Evolutionary conservation across 495 filamentous ascomycete species (phyloP), one percentile per base, ranked within the genome.

Genomic region (Tuber magnatum): DNA sequence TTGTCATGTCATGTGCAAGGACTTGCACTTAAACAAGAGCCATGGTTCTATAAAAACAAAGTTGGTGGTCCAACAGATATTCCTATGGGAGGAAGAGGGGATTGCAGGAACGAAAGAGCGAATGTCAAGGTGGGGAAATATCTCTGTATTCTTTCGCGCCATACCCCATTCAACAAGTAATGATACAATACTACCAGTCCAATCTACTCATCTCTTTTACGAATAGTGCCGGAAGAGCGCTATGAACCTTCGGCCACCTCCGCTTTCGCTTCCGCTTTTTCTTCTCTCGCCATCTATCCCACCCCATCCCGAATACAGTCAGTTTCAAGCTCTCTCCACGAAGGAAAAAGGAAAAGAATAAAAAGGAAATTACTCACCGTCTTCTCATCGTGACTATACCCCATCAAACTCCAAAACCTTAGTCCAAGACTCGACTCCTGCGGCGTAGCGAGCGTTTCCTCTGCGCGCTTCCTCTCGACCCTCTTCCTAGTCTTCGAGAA

Each of bases 391-490:
- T 97, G 94, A 80, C 90, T 95, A 77, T 91, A 93, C 18, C 92
- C 94, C 91, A 93, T 93, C 18, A 89, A 84, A 68, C 88, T 91
- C 94, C 94, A 97, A 43, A 97, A 83, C 44, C 89, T 88, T 84
- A 97, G 86, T 5, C 93, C 93, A 82, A 90, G 89, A 78, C 91
- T 91, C 84, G 87, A 89, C 71, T 92, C 85, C 20, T 92, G 87
- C 76, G 87, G 86, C 77, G 88, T 88, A 78, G 92, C 92, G 3
- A 96, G 87, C 18, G 28, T 12, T 73, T 95, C 93, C 77, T 89
- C 88, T 32, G 92, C 85, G 18, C 92, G 87, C 76, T 88, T 86
- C 76, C 88, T 88, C 79, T 93, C 92, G 3, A 97, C 87, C 18
- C 87, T 87, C 28, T 88, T 86, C 76, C 91, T 92, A 28, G 90